Conservation (phyloP, 768 basidiomycete species). For the Phanerochaete sordida region DNA sequence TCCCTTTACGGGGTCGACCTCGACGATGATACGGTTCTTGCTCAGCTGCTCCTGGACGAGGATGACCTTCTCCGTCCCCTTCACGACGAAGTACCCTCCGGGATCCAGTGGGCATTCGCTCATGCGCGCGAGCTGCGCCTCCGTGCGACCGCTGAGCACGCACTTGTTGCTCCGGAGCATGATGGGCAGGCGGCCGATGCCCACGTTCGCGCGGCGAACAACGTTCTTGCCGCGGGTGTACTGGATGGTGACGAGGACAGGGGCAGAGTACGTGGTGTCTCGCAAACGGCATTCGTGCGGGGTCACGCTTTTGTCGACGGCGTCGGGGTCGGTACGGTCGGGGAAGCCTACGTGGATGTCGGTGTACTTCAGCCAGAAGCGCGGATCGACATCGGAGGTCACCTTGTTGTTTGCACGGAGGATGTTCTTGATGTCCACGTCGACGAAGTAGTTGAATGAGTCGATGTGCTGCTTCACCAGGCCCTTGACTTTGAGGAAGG, state of each 20-base stretch:
- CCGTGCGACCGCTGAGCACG: constrained; percentile 72
- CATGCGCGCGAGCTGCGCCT: constrained; percentile 88
- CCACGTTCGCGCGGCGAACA: constrained; percentile 77
- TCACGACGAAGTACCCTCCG: constrained; percentile 99
- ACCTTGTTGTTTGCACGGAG: constrained; percentile 91
- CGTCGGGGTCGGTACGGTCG: constrained; percentile 78
- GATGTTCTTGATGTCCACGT: constrained; percentile 96
- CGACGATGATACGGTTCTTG: constrained; percentile 99
- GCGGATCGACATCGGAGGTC: constrained; percentile 94
- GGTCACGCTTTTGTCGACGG: constrained; percentile 79
- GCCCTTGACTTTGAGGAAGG: constrained; percentile 96
- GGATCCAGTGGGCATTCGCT: constrained; percentile 97
- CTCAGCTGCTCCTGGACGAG: constrained; percentile 97
- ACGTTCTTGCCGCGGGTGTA: constrained; percentile 91
- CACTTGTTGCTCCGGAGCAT: constrained; percentile 98
- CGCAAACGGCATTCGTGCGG: constrained; percentile 97
- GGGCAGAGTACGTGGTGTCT: constrained; percentile 92
- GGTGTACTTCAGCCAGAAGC: constrained; percentile 94
- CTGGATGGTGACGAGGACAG: constrained; percentile 90
- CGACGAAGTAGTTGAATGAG: constrained; percentile 98
- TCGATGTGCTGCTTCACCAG: constrained; percentile 99
- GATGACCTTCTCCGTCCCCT: constrained; percentile 99
- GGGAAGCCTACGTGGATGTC: constrained; percentile 94
- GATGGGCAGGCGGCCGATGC: constrained; percentile 90
- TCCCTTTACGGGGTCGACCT: constrained; percentile 87